A percentile compares a stretch with the other conserved stretches of the same genome.
Conservation (phyloP, 139 green algal genomes). For the Closterium sp. region DNA sequence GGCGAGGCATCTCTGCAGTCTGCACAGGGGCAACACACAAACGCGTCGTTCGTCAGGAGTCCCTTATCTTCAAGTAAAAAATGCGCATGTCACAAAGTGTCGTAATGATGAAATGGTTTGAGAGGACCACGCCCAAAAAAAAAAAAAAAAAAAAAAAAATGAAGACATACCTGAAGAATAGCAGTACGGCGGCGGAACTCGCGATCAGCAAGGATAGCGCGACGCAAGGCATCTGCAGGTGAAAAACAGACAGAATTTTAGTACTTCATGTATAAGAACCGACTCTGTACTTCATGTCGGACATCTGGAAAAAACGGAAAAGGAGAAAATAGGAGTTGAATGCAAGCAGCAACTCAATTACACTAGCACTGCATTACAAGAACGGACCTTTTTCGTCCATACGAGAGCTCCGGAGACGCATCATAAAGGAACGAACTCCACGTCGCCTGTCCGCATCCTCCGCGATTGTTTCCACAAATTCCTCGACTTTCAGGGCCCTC, state of each 20-base stretch:
- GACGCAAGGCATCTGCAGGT: background rate
- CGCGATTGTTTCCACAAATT: background rate
- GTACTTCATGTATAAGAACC: too few species aligned
- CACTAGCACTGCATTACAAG: too few species aligned
- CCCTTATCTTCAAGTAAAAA: background rate
- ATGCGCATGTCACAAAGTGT: too few species aligned
- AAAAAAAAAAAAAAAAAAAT: too few species aligned
- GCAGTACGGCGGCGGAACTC: background rate
- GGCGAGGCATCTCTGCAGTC: background rate
- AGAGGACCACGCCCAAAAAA: background rate
- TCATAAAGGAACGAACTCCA: background rate
- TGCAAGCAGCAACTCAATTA: too few species aligned
- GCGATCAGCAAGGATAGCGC: background rate
- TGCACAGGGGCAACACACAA: background rate
- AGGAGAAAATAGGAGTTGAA: too few species aligned
- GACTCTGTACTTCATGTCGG: too few species aligned
- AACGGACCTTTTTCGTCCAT: background rate
- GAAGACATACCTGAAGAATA: background rate
- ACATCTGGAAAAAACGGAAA: too few species aligned
- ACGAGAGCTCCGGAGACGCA: background rate
- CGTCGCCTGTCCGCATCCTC: background rate
- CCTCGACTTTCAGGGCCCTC: background rate
- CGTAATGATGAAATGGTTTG: background rate
- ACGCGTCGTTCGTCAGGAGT: background rate
- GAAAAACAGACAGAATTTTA: background rate